Base-by-base conservation (phyloP, 2,329 filamentous ascomycete genomes). In the Neodidymelliopsis sp. region DNA sequence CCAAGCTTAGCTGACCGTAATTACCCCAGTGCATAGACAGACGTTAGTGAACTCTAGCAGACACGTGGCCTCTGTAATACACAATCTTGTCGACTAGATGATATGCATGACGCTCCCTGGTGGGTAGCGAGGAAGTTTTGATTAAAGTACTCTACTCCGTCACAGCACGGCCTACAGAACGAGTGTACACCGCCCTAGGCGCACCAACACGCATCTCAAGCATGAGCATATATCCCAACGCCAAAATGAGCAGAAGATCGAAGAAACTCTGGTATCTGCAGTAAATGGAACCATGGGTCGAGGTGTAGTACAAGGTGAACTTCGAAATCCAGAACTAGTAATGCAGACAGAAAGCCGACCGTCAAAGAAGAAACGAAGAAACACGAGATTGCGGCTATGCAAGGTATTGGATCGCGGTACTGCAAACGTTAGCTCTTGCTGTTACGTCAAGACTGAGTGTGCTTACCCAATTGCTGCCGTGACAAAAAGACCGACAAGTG, bases 401-500 rank as follows among this genome's bases (percentile, higher is more conserved):
- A 13, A 50, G 45, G 30, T 41, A 50, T 20, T 50, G 47, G 25
- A 50, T 50, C 9, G 47, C 47, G 23, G 47, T 45, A 18, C 47
- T 50, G 20, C 2, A 4, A 4, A 13, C 9, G 40, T 50, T 40
- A 50, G 47, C 29, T 25, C 6, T 18, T 13, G 13, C 3, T 20
- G 2, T 30, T 3, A 3, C 6, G 4, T 12, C 7, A 4, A 19
- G 4, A 3, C 12, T 33, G 23, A 3, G n/a, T 6, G 22, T 30
- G 88, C 91, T 78, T 84, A 97, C 94, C 92, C 92, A 73, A 97
- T 83, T 48, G 90, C 90, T 71, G 97, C 81, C 35, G 90, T 94
- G 49, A 91, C 91, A 55, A 87, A 90, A 42, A 97, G 84, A 49
- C 94, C 93, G 56, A 96, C 82, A 53, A 96, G 78, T 35, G 94